These are phyloP conservation scores for Taiozyma sp. DNA, from an alignment of 1,139 yeast genomes.

Conservation along the genomic window DNA sequence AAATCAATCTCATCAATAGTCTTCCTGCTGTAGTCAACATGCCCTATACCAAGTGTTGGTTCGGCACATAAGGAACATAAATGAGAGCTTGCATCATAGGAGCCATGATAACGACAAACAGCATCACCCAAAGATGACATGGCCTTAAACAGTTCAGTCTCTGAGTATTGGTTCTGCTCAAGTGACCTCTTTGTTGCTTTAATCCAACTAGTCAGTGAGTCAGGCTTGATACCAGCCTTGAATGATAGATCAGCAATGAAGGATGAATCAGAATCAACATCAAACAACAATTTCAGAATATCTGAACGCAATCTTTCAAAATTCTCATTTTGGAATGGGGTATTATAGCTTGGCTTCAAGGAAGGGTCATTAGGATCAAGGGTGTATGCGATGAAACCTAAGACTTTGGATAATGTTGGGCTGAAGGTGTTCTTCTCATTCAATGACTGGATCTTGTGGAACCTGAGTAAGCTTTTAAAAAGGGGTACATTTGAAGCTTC, in stretches of 20 bases:
- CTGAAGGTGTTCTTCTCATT: slow-evolving; percentile 1
- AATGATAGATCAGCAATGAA: slow-evolving; percentile 3
- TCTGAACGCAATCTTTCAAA: slow-evolving; percentile 12
- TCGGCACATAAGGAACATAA: slow-evolving; percentile 42
- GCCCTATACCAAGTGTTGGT: slow-evolving; percentile 18
- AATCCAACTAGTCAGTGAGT: slow-evolving; percentile 4
- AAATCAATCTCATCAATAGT: slow-evolving; percentile 9
- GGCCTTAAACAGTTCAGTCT: slow-evolving; percentile 6
- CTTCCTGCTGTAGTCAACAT: slow-evolving; percentile 28
- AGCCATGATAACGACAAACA: slow-evolving; percentile 37
- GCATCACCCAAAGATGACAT: slow-evolving; percentile 35
- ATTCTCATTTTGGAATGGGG: slow-evolving; percentile 10
- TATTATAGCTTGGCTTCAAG: neutral
- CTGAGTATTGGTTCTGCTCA: neutral
- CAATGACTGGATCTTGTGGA: slow-evolving; percentile 1
- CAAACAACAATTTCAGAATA: slow-evolving; percentile 3
- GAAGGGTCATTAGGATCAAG: slow-evolving; percentile 2
- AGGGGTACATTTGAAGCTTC: neutral
- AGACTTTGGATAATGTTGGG: slow-evolving; percentile 9
- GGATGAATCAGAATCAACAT: neutral
- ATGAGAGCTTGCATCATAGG: slow-evolving; percentile 27
- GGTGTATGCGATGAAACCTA: slow-evolving; percentile 7
- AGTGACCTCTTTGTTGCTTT: neutral
- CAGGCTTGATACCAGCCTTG: neutral
- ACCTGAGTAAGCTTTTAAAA: slow-evolving; percentile 6